Conservation (phyloP, 306 rosid species). For the Prinsepia uniflora region DNA sequence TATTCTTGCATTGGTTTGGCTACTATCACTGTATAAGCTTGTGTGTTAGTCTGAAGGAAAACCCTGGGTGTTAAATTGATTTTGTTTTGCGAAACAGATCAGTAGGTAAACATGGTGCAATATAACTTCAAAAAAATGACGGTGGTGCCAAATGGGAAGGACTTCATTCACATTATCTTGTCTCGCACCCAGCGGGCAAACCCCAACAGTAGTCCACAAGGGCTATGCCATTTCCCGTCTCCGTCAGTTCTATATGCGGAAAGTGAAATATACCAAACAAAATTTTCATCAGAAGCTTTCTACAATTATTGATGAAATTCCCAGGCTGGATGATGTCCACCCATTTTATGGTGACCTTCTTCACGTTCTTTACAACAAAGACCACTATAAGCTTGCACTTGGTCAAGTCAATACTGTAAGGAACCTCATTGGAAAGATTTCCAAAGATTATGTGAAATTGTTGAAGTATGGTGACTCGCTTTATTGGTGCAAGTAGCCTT, state of each 20-base stretch:
- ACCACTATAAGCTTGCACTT: slow-evolving; percentile 93
- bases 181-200: slow-evolving; percentile 88
- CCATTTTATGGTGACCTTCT: slow-evolving; percentile 84
- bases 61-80: neutral
- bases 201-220: slow-evolving; percentile 86
- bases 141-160: slow-evolving; percentile 87
- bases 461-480: slow-evolving; percentile 85
- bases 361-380: slow-evolving; percentile 84
- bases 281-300: slow-evolving; percentile 78
- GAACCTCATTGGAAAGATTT: slow-evolving; percentile 70
- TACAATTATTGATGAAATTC: slow-evolving; percentile 73
- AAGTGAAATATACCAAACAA: slow-evolving; percentile 73
- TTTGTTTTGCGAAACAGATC: neutral
- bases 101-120: slow-evolving; percentile 54
- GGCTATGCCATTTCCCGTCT: slow-evolving; percentile 76
- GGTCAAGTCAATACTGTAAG: slow-evolving; percentile 87
- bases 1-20: neutral
- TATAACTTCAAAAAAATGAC: slow-evolving; percentile 85
- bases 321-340: slow-evolving; percentile 73
- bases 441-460: slow-evolving; percentile 71
- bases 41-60: neutral
- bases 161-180: slow-evolving; percentile 67
- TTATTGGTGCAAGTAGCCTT: slow-evolving; percentile 68
- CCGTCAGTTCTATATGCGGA: slow-evolving; percentile 81
- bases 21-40: neutral